Base-by-base conservation (phyloP, 2,329 filamentous ascomycete species). In the Parastagonospora nodorum region DNA sequence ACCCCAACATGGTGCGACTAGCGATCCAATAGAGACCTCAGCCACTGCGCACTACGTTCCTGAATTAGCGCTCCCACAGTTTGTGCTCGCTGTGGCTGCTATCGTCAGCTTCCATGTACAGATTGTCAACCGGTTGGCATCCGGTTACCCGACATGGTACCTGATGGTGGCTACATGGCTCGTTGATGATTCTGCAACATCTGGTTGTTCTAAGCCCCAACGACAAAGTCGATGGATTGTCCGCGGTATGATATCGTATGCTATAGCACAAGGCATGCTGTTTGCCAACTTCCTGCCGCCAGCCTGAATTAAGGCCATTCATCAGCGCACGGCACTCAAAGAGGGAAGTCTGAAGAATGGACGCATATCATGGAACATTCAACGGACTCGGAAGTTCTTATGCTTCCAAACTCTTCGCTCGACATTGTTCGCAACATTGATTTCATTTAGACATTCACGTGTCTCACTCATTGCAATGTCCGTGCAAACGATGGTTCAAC, bases 201-300 rank as follows among this genome's bases (percentile, higher is more conserved):
- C 7, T 27, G 16, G 29, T 10, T 45, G 16, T 11, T 24, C 27
- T 15, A 48, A 32, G 16, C 9, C 7, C 14, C 30, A 37, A 15
- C 42, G 49, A 15, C 41, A 41, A 35, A 46, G 48, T 9, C 51
- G 61, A 43, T 63, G 60, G 53, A 47, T 56, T 29, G 47, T 65
- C 42, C 66, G 66, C 5, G 63, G 85, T 61, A 89, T 93, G 80
- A 78, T 92, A 46, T 82, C 92, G 74, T 99, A 99, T 77, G 89
- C 85, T 2, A 72, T 89, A 30, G 82, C 97, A 37, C 94, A 99
- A 71, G 91, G 84, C 0, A 88, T 84, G 7, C 77, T 99, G 36
- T 99, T 91, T 78, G 88, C 92, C 4, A 92, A 86, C 3, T 99
- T 99, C 71, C 80, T 99, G 42, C 94, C 94, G 5, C 94, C 94